phyloP scores from a whole-genome alignment of 1,284 basidiomycete species.

The Ustilago shanxiensis region DNA sequence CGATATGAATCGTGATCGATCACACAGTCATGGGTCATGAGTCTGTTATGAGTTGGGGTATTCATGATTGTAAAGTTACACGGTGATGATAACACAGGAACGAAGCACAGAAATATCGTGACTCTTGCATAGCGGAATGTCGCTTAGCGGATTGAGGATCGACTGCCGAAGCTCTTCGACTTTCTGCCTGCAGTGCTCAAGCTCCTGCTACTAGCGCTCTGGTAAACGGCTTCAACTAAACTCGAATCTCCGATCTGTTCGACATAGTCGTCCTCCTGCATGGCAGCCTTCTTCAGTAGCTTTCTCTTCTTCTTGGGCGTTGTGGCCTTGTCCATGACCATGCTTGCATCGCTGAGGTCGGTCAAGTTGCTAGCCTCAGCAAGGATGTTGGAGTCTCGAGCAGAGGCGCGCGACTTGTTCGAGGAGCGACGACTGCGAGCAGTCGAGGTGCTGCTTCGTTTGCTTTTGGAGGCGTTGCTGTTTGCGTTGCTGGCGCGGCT shows the following conservation, averaged over 20 bases:
- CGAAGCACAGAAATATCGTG: background rate
- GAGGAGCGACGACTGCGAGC: slow-evolving; percentile 38
- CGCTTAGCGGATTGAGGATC: slow-evolving; percentile 17
- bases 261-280: slow-evolving; percentile 57
- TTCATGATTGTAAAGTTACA: slow-evolving; percentile 6
- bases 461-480: slow-evolving; percentile 13
- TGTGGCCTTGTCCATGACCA: slow-evolving; percentile 28
- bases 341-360: slow-evolving; percentile 47
- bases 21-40: background rate
- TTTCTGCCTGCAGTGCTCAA: slow-evolving; percentile 12
- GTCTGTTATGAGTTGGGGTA: background rate
- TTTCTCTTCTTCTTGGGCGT: slow-evolving; percentile 51
- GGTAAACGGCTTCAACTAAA: slow-evolving; percentile 44
- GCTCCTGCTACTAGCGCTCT: slow-evolving; percentile 22
- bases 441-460: slow-evolving; percentile 30
- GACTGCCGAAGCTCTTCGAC: slow-evolving; percentile 29
- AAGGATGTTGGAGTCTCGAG: slow-evolving; percentile 25
- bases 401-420: slow-evolving; percentile 25
- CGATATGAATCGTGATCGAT: too few relatives aligned
- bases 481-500: slow-evolving; percentile 28
- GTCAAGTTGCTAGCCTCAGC: slow-evolving; percentile 24
- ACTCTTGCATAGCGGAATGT: background rate
- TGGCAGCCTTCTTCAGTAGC: slow-evolving; percentile 50
- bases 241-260: slow-evolving; percentile 54
- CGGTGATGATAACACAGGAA: background rate